phyloP scores from a whole-genome alignment of 2,329 filamentous ascomycete species.

The Didymella arachidicola region DNA sequence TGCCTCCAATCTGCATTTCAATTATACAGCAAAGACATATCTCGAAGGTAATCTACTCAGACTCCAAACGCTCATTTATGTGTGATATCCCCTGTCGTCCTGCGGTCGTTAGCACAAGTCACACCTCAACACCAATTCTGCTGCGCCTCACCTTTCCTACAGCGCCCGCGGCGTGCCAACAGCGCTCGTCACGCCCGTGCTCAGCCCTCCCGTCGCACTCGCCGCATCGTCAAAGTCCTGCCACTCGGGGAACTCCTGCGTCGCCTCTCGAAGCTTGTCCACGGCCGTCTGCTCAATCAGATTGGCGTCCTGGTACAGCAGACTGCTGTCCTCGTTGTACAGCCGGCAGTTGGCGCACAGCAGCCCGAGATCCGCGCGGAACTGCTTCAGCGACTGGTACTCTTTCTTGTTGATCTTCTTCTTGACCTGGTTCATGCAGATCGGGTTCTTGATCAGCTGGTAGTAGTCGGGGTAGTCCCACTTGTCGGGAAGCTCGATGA shows the following conservation, averaged over 20 bases:
- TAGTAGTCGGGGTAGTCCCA: slow-evolving; percentile 95
- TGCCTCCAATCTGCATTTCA: slow-evolving; percentile 18
- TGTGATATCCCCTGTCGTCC: background rate
- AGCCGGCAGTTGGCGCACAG: slow-evolving; percentile 91
- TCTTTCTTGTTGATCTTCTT: slow-evolving; percentile 96
- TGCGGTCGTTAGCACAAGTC: background rate
- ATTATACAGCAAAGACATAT: slow-evolving; percentile 34
- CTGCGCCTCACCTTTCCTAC: slow-evolving; percentile 18
- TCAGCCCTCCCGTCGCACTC: slow-evolving; percentile 58
- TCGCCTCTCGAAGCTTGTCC: slow-evolving; percentile 62
- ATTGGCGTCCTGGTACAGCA: slow-evolving; percentile 91
- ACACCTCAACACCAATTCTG: background rate
- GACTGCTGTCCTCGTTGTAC: slow-evolving; percentile 95
- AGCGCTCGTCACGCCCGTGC: slow-evolving; percentile 43
- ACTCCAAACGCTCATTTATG: background rate
- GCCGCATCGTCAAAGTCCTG: slow-evolving; percentile 63
- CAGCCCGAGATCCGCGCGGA: slow-evolving; percentile 81
- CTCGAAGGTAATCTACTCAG: slow-evolving; percentile 25
- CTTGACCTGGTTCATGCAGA: slow-evolving; percentile 95
- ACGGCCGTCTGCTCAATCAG: slow-evolving; percentile 75
- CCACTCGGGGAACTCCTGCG: slow-evolving; percentile 63
- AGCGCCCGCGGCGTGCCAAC: slow-evolving; percentile 44
- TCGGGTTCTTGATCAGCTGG: slow-evolving; percentile 87
- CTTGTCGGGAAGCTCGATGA: slow-evolving; percentile 89
- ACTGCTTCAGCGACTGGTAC: slow-evolving; percentile 80